A percentile compares a stretch with the other conserved stretches of the same genome.
These are phyloP conservation scores for Agaricales sp. DNA, from an alignment of 1,284 basidiomycete genomes.

Conservation along the genomic window DNA sequence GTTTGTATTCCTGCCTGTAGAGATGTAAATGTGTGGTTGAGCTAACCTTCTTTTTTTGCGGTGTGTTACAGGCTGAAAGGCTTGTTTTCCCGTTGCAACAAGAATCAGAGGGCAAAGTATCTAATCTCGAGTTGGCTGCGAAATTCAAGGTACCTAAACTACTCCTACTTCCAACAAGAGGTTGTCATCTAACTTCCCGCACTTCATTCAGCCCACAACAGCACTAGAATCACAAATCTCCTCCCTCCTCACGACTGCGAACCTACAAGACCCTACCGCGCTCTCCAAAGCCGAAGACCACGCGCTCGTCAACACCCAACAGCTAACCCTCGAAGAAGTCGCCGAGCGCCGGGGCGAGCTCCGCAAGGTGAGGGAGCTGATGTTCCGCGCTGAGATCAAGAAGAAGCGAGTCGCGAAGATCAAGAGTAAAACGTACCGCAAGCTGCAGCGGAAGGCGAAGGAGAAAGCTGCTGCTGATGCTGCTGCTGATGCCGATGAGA, in stretches of 20 bases:
- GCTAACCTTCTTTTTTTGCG: not conserved
- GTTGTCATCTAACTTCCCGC: slow-evolving; percentile 1
- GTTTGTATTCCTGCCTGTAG: too few species aligned
- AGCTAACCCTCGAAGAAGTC: slow-evolving; percentile 79
- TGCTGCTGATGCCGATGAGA: slow-evolving; percentile 38
- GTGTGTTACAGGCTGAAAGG: slow-evolving; percentile 65
- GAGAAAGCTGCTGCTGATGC: slow-evolving; percentile 48
- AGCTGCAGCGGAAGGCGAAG: slow-evolving; percentile 73
- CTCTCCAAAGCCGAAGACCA: slow-evolving; percentile 61
- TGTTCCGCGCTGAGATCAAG: slow-evolving; percentile 90
- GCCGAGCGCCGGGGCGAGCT: slow-evolving; percentile 73
- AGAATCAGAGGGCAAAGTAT: slow-evolving; percentile 43
- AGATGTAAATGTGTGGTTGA: too few species aligned
- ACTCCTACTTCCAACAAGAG: not conserved
- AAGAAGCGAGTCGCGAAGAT: slow-evolving; percentile 91
- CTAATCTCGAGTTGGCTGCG: slow-evolving; percentile 69
- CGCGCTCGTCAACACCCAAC: slow-evolving; percentile 69
- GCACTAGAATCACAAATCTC: slow-evolving; percentile 75
- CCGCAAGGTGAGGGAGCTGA: slow-evolving; percentile 82
- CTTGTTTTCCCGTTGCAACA: slow-evolving; percentile 87
- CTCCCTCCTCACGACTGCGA: slow-evolving; percentile 64
- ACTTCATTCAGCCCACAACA: slow-evolving; percentile 50
- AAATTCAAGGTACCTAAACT: slow-evolving; percentile 60
- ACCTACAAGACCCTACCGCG: slow-evolving; percentile 67
- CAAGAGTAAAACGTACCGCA: slow-evolving; percentile 90